A percentile compares a stretch with the other conserved stretches of the same genome.
Evolutionary conservation across 1,284 basidiomycete genomes (phyloP).

Genomic region (Sporisorium graminicola): DNA sequence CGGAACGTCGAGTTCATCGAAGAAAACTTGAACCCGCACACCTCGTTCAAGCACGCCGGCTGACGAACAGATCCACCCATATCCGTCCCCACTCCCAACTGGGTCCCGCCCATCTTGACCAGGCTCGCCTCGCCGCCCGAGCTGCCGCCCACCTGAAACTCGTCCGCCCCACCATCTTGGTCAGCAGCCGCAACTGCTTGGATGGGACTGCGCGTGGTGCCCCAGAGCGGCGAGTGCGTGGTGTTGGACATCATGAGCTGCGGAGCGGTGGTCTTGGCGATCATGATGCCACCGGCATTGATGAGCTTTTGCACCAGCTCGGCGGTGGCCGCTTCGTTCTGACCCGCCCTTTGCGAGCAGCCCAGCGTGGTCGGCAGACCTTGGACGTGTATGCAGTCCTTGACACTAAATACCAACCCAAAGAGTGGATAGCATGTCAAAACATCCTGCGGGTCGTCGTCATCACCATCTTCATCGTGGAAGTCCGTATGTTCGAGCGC

Average conservation of each 20-base stretch:
- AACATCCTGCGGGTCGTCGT: neutral
- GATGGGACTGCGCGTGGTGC: slow-evolving; percentile 16
- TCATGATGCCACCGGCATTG: slow-evolving; percentile 42
- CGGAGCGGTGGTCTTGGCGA: slow-evolving; percentile 55
- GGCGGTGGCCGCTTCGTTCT: slow-evolving; percentile 1
- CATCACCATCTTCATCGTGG: neutral
- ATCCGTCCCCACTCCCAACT: slow-evolving; percentile 53
- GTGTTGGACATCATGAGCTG: slow-evolving; percentile 54
- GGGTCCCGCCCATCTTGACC: slow-evolving; percentile 42
- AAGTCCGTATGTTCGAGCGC: slow-evolving; percentile 9
- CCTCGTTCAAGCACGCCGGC: slow-evolving; percentile 41
- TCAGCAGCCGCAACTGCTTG: neutral
- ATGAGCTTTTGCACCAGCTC: slow-evolving; percentile 17
- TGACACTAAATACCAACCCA: slow-evolving; percentile 53
- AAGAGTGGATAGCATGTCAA: slow-evolving; percentile 17
- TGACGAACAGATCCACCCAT: slow-evolving; percentile 61
- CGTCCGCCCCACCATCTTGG: neutral
- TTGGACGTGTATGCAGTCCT: slow-evolving; percentile 52
- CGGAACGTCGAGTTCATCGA: slow-evolving; percentile 9
- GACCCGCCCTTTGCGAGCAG: slow-evolving; percentile 31
- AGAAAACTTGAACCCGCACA: slow-evolving; percentile 31
- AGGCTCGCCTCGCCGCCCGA: slow-evolving; percentile 55
- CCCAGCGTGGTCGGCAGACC: slow-evolving; percentile 45
- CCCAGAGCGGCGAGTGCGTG: slow-evolving; percentile 43
- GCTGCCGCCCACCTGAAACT: slow-evolving; percentile 56